Evolutionary conservation across 2,329 filamentous ascomycete species (phyloP).

Genomic region (Cytospora chrysosperma): DNA sequence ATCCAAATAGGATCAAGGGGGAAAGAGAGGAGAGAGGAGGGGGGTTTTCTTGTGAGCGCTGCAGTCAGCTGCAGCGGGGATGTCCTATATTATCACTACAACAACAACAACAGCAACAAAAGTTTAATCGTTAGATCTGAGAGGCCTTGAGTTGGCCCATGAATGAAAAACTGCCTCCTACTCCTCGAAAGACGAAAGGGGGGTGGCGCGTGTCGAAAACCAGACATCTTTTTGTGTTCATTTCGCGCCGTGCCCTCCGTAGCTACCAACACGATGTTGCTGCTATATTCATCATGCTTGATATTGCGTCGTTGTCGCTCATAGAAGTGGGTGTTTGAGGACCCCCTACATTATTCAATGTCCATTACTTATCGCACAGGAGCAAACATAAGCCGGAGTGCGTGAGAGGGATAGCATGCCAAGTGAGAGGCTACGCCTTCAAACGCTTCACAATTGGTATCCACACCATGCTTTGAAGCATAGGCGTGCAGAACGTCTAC

Average conservation of each 20-base stretch:
- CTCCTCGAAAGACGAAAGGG: not conserved
- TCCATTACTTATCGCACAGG: no score
- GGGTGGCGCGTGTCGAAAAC: not conserved
- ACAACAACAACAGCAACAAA: no score
- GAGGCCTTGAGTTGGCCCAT: not conserved
- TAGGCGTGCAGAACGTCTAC: not conserved
- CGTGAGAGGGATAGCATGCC: not conserved
- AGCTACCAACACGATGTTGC: not conserved
- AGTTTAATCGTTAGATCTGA: not conserved
- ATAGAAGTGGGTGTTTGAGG: not conserved
- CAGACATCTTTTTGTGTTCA: not conserved
- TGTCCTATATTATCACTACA: no score
- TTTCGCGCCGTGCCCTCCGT: not conserved
- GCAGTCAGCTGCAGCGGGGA: not conserved
- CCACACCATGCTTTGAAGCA: no score
- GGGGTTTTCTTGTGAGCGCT: no score
- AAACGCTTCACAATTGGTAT: not conserved
- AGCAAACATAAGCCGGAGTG: not conserved
- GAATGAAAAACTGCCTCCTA: not conserved
- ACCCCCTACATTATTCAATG: not conserved
- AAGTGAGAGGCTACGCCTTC: no score
- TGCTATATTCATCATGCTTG: not conserved
- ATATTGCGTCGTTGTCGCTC: not conserved
- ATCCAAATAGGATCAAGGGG: conserved; percentile 37
- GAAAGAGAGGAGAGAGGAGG: not conserved